phyloP scores from a whole-genome alignment of 192 early-diverging fungal genomes.

The Umbelopsis isabellina region DNA sequence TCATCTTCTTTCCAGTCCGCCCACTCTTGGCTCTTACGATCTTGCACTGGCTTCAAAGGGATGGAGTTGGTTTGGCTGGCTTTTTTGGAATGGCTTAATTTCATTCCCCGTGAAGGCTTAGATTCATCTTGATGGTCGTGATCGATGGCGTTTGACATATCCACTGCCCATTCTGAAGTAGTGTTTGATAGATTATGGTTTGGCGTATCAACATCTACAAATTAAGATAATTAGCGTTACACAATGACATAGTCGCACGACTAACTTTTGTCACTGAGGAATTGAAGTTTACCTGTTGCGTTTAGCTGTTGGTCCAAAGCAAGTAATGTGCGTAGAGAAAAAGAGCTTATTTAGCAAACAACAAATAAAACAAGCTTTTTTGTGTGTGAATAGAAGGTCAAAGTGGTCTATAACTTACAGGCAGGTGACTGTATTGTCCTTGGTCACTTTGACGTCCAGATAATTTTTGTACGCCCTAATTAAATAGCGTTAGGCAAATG shows the following conservation, averaged over 20 bases:
- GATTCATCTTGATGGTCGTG: neutral
- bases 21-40: constrained; percentile 19
- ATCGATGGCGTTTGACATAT: constrained; percentile 16
- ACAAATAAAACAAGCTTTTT: no score
- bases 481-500: no score
- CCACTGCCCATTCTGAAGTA: constrained; percentile 18
- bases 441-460: constrained; percentile 5
- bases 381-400: no score
- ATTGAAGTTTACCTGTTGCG: neutral
- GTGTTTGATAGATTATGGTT: constrained; percentile 6
- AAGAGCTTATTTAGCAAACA: no score
- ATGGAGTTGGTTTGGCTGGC: neutral
- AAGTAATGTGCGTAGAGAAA: neutral
- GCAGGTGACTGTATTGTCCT: constrained; percentile 6
- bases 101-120: constrained; percentile 2
- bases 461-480: constrained; percentile 9
- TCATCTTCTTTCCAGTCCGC: constrained; percentile 17
- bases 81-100: neutral
- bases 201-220: neutral
- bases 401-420: neutral
- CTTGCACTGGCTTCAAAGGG: neutral
- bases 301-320: neutral
- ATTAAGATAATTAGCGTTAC: neutral
- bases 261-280: neutral
- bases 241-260: constrained; percentile 6